Conservation (phyloP, 495 filamentous ascomycete species). For the Parathielavia hyrcaniae region DNA sequence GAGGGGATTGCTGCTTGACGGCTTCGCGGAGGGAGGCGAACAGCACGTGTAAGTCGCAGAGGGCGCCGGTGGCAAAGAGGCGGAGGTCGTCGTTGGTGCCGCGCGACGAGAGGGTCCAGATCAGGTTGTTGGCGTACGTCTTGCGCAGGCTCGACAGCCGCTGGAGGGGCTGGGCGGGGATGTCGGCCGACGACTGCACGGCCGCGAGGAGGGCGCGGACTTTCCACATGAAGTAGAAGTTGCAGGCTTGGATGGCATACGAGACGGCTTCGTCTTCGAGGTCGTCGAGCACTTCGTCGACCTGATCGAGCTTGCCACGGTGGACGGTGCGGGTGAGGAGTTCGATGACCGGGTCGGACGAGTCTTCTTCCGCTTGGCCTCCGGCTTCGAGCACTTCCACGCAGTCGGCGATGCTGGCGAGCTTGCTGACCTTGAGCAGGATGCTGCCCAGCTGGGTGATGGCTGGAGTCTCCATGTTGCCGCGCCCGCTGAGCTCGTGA, state of each 20-base stretch:
- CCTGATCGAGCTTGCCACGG: conserved; percentile 57
- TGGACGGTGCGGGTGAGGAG: conserved; percentile 60
- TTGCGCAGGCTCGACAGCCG: conserved; percentile 52
- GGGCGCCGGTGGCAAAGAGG: conserved; percentile 61
- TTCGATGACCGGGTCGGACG: conserved; percentile 51
- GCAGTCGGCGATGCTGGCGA: conserved; percentile 74
- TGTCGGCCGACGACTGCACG: conserved; percentile 39
- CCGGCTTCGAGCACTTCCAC: conserved; percentile 63
- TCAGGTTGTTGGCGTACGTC: conserved; percentile 54
- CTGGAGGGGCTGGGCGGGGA: conserved; percentile 48
- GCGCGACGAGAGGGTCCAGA: conserved; percentile 57
- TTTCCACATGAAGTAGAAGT: conserved; percentile 97
- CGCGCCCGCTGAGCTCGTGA: conserved; percentile 56
- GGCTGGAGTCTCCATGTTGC: conserved; percentile 52
- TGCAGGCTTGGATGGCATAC: conserved; percentile 61
- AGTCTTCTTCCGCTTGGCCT: conserved; percentile 45
- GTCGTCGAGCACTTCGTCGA: conserved; percentile 57
- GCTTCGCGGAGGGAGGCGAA: conserved; percentile 62
- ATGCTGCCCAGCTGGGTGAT: conserved; percentile 69
- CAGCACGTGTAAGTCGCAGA: conserved; percentile 75
- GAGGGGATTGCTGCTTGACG: conserved; percentile 28
- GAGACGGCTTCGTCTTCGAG: conserved; percentile 69
- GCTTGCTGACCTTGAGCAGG: conserved; percentile 74
- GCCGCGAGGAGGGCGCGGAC: conserved; percentile 46
- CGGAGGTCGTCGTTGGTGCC: conserved; percentile 68